A percentile compares a stretch with the other conserved stretches of the same genome.
These are phyloP conservation scores for Medicago ruthenica DNA, from an alignment of 306 rosid genomes.

Conservation along the genomic window DNA sequence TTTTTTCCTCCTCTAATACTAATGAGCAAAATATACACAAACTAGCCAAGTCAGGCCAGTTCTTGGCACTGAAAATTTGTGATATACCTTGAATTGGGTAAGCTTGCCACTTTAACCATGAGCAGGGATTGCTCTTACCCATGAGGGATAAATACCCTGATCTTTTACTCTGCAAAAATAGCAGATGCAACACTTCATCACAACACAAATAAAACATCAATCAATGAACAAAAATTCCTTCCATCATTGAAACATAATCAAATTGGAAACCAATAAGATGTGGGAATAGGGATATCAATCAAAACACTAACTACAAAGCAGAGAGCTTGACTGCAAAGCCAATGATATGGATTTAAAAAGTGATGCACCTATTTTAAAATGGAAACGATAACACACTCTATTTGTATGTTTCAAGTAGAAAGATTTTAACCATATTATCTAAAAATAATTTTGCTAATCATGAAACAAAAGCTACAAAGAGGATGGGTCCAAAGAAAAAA, in stretches of 20 bases:
- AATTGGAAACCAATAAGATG: conserved; percentile 24
- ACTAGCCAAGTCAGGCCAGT: conserved; percentile 12
- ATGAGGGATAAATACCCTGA: conserved; percentile 63
- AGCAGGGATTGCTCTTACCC: conserved; percentile 59
- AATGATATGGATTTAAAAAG: neutral
- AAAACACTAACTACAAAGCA: conserved; percentile 26
- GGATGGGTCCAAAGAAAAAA: neutral
- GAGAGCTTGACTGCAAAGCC: conserved; percentile 16
- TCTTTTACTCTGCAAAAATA: conserved; percentile 70
- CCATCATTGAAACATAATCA: conserved; percentile 8
- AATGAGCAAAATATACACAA: conserved; percentile 4
- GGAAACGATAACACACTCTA: neutral
- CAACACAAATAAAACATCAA: conserved; percentile 33
- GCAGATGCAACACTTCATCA: conserved; percentile 15
- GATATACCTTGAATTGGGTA: conserved; percentile 39
- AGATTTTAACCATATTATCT: conserved; percentile 14
- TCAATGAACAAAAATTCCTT: conserved; percentile 30
- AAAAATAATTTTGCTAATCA: neutral
- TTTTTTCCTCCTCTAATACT: neutral
- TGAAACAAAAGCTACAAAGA: conserved; percentile 31
- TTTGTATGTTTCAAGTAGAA: conserved; percentile 5
- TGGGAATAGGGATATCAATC: conserved; percentile 22
- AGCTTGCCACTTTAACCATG: conserved; percentile 42
- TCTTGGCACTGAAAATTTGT: conserved; percentile 2
- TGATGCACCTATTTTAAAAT: conserved; percentile 21